Percentiles rank a stretch among this genome's conserved stretches.
phyloP scores from a whole-genome alignment of 192 early-diverging fungal species.

The Coemansia sp. region DNA sequence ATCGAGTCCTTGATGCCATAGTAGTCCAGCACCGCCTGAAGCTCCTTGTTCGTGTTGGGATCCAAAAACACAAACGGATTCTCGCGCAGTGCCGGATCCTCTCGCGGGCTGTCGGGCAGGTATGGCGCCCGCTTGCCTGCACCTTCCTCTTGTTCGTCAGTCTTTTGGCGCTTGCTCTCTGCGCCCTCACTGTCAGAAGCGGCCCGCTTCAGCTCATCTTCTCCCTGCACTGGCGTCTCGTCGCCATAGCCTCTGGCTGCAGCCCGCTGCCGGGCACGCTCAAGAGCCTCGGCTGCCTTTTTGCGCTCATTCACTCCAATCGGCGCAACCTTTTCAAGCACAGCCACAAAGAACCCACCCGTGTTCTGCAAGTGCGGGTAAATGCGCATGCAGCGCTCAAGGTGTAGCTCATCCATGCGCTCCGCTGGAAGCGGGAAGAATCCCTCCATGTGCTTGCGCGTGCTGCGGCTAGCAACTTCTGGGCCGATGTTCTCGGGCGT shows the following conservation, averaged over 20 bases:
- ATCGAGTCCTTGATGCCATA: conserved; percentile 77
- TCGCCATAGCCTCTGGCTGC: neutral
- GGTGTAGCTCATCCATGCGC: conserved; percentile 58
- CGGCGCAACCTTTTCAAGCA: conserved; percentile 83
- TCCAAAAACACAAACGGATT: conserved; percentile 85
- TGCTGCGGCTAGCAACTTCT: conserved; percentile 28
- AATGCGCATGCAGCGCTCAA: conserved; percentile 82
- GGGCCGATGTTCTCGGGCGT: conserved; percentile 45
- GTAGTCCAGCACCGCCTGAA: conserved; percentile 63
- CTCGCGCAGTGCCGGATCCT: conserved; percentile 61
- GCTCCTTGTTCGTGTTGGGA: conserved; percentile 54
- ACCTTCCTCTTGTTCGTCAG: conserved; percentile 2
- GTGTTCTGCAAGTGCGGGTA: conserved; percentile 94
- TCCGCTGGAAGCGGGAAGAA: conserved; percentile 60
- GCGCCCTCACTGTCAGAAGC: neutral
- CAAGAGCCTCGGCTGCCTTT: conserved; percentile 17
- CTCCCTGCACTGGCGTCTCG: neutral
- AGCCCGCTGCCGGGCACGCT: conserved; percentile 1
- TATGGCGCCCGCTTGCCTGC: conserved; percentile 20
- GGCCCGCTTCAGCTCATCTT: neutral
- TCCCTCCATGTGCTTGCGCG: conserved; percentile 54
- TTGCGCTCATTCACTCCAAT: conserved; percentile 56
- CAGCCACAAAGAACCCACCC: conserved; percentile 98
- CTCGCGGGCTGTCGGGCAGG: conserved; percentile 45
- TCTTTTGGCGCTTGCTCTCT: conserved; percentile 9